A percentile compares a stretch with the other conserved stretches of the same genome.
These are phyloP conservation scores for Biscutella laevigata DNA, from an alignment of 441 rosid genomes.

Conservation along the genomic window DNA sequence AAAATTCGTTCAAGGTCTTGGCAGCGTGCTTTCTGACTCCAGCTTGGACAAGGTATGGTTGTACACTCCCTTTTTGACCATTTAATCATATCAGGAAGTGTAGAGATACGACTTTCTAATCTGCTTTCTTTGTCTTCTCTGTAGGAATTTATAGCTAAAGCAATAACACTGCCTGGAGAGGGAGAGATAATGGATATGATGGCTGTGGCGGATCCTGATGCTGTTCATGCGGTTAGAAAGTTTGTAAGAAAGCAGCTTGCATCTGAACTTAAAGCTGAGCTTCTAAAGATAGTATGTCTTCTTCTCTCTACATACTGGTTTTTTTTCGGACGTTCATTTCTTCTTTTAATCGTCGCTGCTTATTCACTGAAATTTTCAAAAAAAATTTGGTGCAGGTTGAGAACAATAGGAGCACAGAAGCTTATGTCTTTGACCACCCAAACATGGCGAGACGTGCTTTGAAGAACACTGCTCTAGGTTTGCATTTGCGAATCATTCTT, in stretches of 20 bases:
- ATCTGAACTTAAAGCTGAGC: constrained; percentile 65
- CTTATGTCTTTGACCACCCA: constrained; percentile 65
- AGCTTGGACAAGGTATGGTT: constrained; percentile 69
- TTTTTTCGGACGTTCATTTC: background rate
- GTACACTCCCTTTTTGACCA: background rate
- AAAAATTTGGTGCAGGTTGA: constrained; percentile 52
- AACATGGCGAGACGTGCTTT: constrained; percentile 84
- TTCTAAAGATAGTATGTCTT: constrained; percentile 56
- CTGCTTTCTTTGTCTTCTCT: constrained; percentile 9
- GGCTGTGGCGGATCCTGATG: constrained; percentile 95
- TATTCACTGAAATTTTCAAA: background rate
- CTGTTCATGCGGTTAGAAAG: constrained; percentile 79
- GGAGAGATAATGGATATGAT: constrained; percentile 99
- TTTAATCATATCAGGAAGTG: background rate
- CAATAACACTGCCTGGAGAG: constrained; percentile 83
- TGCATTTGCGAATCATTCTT: constrained; percentile 19
- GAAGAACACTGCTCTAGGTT: constrained; percentile 79
- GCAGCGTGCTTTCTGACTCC: constrained; percentile 61
- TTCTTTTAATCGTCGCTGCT: background rate
- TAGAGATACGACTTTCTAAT: background rate
- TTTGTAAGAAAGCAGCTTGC: constrained; percentile 88
- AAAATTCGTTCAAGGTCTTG: constrained; percentile 67
- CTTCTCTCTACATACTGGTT: constrained; percentile 3
- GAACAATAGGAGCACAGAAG: constrained; percentile 63
- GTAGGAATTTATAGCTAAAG: constrained; percentile 88